Conservation (phyloP, 306 rosid species). For the Pyrus betulifolia region DNA sequence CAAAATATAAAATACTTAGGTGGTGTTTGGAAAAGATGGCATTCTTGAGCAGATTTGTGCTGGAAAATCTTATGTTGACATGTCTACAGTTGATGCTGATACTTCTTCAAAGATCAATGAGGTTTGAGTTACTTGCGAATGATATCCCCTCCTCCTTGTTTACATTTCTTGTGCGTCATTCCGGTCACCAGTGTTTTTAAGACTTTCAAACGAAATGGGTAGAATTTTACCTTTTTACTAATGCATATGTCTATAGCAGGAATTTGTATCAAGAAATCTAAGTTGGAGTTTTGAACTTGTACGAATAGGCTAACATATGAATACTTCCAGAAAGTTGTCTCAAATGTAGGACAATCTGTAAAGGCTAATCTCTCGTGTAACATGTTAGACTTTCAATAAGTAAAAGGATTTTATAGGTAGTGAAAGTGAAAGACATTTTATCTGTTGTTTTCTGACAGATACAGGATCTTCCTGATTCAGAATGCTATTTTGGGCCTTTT, state of each 20-base stretch:
- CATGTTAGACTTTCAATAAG: neutral
- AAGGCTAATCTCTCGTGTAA: neutral
- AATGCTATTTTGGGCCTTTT: neutral
- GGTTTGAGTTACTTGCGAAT: constrained; percentile 36
- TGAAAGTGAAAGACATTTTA: neutral
- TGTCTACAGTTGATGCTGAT: constrained; percentile 76
- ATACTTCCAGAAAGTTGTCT: neutral
- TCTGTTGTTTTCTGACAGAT: neutral
- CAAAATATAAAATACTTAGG: constrained; percentile 27
- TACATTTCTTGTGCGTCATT: neutral
- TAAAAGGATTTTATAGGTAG: neutral
- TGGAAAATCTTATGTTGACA: constrained; percentile 69
- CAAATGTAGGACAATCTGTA: neutral
- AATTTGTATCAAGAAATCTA: neutral
- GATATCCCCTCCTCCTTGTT: neutral
- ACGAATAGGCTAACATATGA: neutral
- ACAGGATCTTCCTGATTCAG: neutral
- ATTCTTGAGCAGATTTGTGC: constrained; percentile 54
- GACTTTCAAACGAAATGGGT: too few relatives aligned
- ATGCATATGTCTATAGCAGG: neutral
- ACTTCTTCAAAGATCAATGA: constrained; percentile 61
- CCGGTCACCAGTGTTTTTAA: neutral
- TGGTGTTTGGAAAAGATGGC: constrained; percentile 65
- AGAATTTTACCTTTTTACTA: too few relatives aligned
- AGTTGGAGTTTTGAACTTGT: neutral